phyloP scores from a whole-genome alignment of 1,284 basidiomycete species.

The Rhodotorula sp. region DNA sequence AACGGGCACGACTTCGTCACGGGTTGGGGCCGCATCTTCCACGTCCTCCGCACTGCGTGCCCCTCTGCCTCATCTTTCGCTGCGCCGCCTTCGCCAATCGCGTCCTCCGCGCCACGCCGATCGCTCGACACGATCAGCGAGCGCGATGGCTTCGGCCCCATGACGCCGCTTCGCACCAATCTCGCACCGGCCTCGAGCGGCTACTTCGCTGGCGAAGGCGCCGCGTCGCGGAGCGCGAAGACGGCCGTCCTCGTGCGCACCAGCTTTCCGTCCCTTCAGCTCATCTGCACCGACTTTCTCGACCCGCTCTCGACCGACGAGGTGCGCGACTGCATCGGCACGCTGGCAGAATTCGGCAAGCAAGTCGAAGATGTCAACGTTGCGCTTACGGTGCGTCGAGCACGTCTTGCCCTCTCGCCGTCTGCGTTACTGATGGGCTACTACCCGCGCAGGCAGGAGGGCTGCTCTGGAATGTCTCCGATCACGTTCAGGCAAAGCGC shows the following conservation, averaged over 20 bases:
- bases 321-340: constrained; percentile 81
- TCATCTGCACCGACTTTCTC: constrained; percentile 87
- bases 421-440: background rate
- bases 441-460: constrained; percentile 58
- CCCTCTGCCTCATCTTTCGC: constrained; percentile 63
- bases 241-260: constrained; percentile 67
- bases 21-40: constrained; percentile 91
- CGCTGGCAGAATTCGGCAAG: constrained; percentile 83
- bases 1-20: constrained; percentile 81
- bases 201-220: constrained; percentile 13
- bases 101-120: background rate
- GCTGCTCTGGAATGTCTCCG: constrained; percentile 88
- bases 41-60: constrained; percentile 78
- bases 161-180: constrained; percentile 23
- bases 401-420: background rate
- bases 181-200: background rate
- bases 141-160: constrained; percentile 11
- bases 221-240: constrained; percentile 23
- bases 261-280: constrained; percentile 87
- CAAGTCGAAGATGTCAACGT: constrained; percentile 91
- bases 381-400: constrained; percentile 66
- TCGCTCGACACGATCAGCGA: constrained; percentile 36
- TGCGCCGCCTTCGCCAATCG: constrained; percentile 67
- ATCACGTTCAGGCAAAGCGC: constrained; percentile 68
- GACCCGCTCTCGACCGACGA: constrained; percentile 76